Conservation (phyloP, 2,329 filamentous ascomycete genomes). For the Fusarium nanum region DNA sequence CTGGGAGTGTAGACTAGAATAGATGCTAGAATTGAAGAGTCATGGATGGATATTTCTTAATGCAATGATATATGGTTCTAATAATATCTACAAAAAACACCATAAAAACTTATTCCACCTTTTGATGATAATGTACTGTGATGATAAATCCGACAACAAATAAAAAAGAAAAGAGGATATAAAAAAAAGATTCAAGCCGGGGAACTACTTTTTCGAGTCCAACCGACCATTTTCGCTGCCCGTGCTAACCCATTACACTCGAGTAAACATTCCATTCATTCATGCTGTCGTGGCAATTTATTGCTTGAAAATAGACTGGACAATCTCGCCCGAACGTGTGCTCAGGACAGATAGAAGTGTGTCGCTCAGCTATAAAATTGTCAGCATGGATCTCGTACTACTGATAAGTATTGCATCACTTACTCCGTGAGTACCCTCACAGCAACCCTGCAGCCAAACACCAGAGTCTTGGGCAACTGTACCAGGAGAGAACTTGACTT, state of each 20-base stretch:
- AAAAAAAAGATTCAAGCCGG: slow-evolving; percentile 24
- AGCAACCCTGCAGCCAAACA: slow-evolving; percentile 94
- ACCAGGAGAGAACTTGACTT: slow-evolving; percentile 75
- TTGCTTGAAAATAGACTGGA: slow-evolving; percentile 74
- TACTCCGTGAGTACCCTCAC: slow-evolving; percentile 91
- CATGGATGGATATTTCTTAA: neutral
- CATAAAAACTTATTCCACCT: slow-evolving; percentile 18
- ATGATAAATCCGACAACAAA: neutral
- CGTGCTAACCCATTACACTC: slow-evolving; percentile 40
- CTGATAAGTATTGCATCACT: slow-evolving; percentile 55
- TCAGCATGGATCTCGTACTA: slow-evolving; percentile 30
- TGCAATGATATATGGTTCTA: slow-evolving; percentile 15
- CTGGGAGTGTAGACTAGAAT: neutral
- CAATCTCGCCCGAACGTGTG: slow-evolving; percentile 80
- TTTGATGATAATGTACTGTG: slow-evolving; percentile 10
- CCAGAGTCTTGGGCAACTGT: slow-evolving; percentile 79
- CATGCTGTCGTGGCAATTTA: slow-evolving; percentile 42
- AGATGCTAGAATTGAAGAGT: neutral
- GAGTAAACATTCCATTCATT: slow-evolving; percentile 31
- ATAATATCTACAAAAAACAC: slow-evolving; percentile 32
- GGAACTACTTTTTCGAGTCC: slow-evolving; percentile 27
- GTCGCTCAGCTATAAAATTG: slow-evolving; percentile 73
- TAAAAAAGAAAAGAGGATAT: slow-evolving; percentile 27
- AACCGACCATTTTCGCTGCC: slow-evolving; percentile 42
- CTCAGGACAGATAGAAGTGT: slow-evolving; percentile 83